Conservation (phyloP, 345 rosid genomes). For the Dipteronia dyeriana region DNA sequence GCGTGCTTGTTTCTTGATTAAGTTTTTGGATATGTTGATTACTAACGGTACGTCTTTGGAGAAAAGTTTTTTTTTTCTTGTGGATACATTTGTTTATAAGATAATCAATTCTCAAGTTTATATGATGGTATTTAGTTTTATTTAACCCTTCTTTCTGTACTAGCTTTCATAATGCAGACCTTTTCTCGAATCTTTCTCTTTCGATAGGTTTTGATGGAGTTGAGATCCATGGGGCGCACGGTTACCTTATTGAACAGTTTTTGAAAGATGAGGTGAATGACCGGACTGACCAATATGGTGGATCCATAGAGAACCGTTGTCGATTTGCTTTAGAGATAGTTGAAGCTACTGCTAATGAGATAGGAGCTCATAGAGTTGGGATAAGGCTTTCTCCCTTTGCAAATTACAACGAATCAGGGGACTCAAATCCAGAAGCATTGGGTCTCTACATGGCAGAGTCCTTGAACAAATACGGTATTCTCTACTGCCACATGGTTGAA, state of each 20-base stretch:
- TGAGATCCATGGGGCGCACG: constrained; percentile 74
- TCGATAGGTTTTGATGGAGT: constrained; percentile 70
- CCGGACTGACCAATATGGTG: constrained; percentile 66
- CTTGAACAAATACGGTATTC: constrained; percentile 50
- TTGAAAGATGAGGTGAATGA: constrained; percentile 69
- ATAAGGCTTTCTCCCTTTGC: constrained; percentile 67
- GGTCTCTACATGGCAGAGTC: constrained; percentile 63
- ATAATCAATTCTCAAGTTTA: not conserved
- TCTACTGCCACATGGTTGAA: constrained; percentile 69
- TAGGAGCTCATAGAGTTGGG: constrained; percentile 67
- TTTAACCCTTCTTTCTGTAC: too few relatives aligned
- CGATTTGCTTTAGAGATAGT: constrained; percentile 61
- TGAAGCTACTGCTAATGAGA: constrained; percentile 58
- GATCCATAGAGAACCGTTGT: constrained; percentile 62
- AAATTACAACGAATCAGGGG: constrained; percentile 43
- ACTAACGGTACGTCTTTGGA: too few relatives aligned
- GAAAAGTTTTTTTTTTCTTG: too few relatives aligned
- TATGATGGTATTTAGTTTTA: too few relatives aligned
- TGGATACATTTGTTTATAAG: too few relatives aligned
- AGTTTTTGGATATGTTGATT: too few relatives aligned
- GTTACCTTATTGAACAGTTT: constrained; percentile 65
- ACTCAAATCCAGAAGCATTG: constrained; percentile 63
- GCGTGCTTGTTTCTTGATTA: not conserved
- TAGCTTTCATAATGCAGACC: not conserved
- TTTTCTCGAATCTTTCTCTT: too few relatives aligned